phyloP scores from a whole-genome alignment of 2,329 filamentous ascomycete genomes.

The Chrysosporium keratinophilum region DNA sequence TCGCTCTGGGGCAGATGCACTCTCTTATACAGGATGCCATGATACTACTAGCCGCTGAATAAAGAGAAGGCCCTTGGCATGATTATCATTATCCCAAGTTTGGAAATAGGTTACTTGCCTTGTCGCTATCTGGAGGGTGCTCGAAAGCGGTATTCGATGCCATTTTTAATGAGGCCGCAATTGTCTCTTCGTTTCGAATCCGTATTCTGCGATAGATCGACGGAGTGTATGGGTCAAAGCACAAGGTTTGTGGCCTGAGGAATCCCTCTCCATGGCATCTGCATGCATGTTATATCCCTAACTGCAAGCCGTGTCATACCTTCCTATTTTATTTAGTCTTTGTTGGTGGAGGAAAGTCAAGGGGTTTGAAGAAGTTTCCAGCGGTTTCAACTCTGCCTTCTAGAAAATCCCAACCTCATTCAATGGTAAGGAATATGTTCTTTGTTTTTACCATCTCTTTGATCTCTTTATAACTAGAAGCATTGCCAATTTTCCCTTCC shows the following conservation, averaged over 20 bases:
- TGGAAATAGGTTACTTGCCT: slow-evolving; percentile 9
- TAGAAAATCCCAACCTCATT: slow-evolving; percentile 2
- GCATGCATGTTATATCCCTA: slow-evolving; percentile 1
- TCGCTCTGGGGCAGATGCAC: neutral
- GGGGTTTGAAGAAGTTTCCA: slow-evolving; percentile 2
- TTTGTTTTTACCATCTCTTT: slow-evolving; percentile 4
- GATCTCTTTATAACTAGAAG: slow-evolving; percentile 1
- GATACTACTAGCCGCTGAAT: slow-evolving; percentile 5
- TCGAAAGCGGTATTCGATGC: neutral
- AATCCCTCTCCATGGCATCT: slow-evolving; percentile 2
- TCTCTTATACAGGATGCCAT: slow-evolving; percentile 9
- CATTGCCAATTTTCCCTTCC: slow-evolving; percentile 1
- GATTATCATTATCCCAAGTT: slow-evolving; percentile 5
- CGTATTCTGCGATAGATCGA: neutral
- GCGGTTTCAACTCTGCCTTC: slow-evolving; percentile 1
- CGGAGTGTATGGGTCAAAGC: slow-evolving; percentile 4
- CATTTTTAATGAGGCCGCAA: slow-evolving; percentile 1
- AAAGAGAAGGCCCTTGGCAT: slow-evolving; percentile 5
- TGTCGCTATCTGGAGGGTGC: neutral
- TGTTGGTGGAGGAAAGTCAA: slow-evolving; percentile 1
- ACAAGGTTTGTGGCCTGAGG: slow-evolving; percentile 4
- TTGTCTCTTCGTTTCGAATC: slow-evolving; percentile 6
- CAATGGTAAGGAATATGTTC: slow-evolving; percentile 1
- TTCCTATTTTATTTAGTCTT: slow-evolving; percentile 1
- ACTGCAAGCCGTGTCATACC: slow-evolving; percentile 1